A percentile compares a stretch with the other conserved stretches of the same genome.
Conservation (phyloP, 192 early-diverging fungal species). For the Phlyctochytrium planicorne region DNA sequence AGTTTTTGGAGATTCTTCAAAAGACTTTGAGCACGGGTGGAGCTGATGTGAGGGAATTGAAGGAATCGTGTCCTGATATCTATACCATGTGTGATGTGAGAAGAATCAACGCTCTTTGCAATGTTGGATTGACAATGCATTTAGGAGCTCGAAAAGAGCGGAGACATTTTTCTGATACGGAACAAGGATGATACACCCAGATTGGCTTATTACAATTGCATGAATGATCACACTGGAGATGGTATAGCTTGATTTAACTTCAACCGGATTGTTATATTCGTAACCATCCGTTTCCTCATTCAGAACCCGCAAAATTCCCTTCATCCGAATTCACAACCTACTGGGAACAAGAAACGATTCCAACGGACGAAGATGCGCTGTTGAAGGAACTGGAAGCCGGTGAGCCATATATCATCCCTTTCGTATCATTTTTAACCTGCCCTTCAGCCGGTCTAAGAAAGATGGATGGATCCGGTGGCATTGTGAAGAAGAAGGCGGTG, state of each 20-base stretch:
- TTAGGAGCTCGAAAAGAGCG: conserved; percentile 55
- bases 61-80: conserved; percentile 65
- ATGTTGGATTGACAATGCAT: conserved; percentile 18
- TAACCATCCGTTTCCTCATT: neutral
- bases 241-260: neutral
- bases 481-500: neutral
- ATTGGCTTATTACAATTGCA: conserved; percentile 65
- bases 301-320: neutral
- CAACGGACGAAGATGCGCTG: conserved; percentile 1
- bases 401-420: neutral
- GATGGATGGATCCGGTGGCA: neutral
- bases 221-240: neutral
- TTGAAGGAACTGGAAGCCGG: neutral
- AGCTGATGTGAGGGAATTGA: conserved; percentile 72
- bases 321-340: neutral
- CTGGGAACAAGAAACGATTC: neutral
- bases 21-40: conserved; percentile 56
- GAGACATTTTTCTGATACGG: conserved; percentile 61
- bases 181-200: conserved; percentile 65
- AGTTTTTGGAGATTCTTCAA: conserved; percentile 63
- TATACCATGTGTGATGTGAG: conserved; percentile 10
- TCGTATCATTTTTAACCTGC: neutral
- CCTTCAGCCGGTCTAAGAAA: neutral
- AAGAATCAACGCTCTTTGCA: conserved; percentile 28
- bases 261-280: neutral